phyloP scores from a whole-genome alignment of 1,284 basidiomycete species.

The Papiliotrema fonsecae region DNA sequence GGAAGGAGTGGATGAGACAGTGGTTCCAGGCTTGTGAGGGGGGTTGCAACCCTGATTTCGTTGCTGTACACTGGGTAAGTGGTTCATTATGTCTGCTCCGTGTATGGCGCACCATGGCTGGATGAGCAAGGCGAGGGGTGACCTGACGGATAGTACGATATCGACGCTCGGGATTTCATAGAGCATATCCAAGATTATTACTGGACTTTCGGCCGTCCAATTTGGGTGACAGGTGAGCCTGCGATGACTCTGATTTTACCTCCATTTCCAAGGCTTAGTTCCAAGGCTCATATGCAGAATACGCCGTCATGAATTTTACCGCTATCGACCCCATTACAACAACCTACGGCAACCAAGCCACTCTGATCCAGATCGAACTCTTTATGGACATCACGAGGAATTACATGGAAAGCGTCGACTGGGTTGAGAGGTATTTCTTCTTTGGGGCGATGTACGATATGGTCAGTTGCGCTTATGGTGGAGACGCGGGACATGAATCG shows the following conservation, averaged over 20 bases:
- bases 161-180: constrained; percentile 53
- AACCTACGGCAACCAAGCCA: constrained; percentile 35
- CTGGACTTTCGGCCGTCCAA: constrained; percentile 51
- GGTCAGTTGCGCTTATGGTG: constrained; percentile 13
- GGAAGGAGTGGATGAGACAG: constrained; percentile 50
- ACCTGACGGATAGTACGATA: constrained; percentile 57
- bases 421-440: constrained; percentile 54
- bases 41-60: constrained; percentile 51
- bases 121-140: constrained; percentile 4
- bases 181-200: constrained; percentile 55
- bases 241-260: too few relatives aligned
- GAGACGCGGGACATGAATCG: too few relatives aligned
- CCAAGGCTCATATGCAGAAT: constrained; percentile 15
- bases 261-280: not conserved
- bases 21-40: constrained; percentile 48
- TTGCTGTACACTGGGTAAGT: constrained; percentile 48
- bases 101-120: not conserved
- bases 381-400: constrained; percentile 50
- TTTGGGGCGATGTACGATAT: constrained; percentile 50
- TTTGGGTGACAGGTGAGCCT: constrained; percentile 68
- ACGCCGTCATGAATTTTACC: constrained; percentile 45
- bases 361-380: constrained; percentile 41
- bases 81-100: not conserved
- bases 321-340: constrained; percentile 13
- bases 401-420: constrained; percentile 50